These are phyloP conservation scores for Abelmoschus esculentus DNA, from an alignment of 345 rosid genomes.

Conservation along the genomic window DNA sequence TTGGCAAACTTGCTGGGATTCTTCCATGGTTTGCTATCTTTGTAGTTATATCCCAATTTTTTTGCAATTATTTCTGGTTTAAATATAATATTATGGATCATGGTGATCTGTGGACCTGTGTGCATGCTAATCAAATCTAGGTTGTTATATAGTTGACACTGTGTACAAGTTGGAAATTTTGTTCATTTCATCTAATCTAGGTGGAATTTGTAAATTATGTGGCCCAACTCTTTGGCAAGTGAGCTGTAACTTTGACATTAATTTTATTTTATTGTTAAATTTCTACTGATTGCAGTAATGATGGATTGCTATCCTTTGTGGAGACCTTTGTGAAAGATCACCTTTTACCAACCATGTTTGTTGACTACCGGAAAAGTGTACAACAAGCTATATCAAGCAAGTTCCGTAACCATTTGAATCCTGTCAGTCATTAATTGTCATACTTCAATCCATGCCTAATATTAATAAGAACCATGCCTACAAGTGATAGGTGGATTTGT, in stretches of 20 bases:
- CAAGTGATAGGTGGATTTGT: neutral
- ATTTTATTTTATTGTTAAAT: constrained; percentile 1
- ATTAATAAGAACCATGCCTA: neutral
- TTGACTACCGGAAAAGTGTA: constrained; percentile 93
- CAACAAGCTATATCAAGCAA: constrained; percentile 99
- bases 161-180: neutral
- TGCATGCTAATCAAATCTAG: neutral
- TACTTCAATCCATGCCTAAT: neutral
- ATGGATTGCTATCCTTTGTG: constrained; percentile 87
- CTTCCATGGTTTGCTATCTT: neutral
- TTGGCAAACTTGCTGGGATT: neutral
- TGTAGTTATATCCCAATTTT: neutral
- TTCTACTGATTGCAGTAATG: constrained; percentile 52
- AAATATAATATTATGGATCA: neutral
- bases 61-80: neutral
- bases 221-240: neutral
- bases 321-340: constrained; percentile 98
- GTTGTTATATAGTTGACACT: neutral
- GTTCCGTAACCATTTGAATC: constrained; percentile 20
- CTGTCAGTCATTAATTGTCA: neutral
- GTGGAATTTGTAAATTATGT: constrained; percentile 3
- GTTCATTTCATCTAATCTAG: constrained; percentile 4
- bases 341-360: constrained; percentile 92
- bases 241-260: constrained; percentile 2
- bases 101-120: neutral